These are phyloP conservation scores for Nemania sp. DNA, from an alignment of 2,329 filamentous ascomycete species.

Conservation along the genomic window DNA sequence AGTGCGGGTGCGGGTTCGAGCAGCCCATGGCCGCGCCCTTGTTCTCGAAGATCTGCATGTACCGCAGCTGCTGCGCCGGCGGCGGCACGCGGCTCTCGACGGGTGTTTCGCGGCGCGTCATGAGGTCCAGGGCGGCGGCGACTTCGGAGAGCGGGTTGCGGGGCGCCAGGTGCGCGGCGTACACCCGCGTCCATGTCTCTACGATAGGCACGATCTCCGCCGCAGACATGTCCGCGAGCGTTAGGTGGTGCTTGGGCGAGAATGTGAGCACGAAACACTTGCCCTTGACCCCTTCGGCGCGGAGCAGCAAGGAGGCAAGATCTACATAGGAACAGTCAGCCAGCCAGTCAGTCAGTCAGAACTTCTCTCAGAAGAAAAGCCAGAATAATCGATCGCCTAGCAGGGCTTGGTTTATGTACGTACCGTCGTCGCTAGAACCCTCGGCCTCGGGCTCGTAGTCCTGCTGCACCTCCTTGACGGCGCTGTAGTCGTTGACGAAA, in stretches of 20 bases:
- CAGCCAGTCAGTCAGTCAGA: background rate
- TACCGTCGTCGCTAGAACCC: slow-evolving; percentile 46
- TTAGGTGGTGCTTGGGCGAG: slow-evolving; percentile 85
- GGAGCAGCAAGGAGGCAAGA: slow-evolving; percentile 74
- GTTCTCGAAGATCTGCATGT: slow-evolving; percentile 99
- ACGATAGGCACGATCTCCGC: slow-evolving; percentile 80
- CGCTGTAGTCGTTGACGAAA: slow-evolving; percentile 97
- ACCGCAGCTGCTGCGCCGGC: slow-evolving; percentile 79
- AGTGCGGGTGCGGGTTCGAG: slow-evolving; percentile 97
- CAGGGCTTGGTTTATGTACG: slow-evolving; percentile 4
- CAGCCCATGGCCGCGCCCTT: slow-evolving; percentile 98
- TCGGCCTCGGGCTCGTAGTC: slow-evolving; percentile 63
- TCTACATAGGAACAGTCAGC: slow-evolving; percentile 52
- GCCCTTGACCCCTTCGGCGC: slow-evolving; percentile 84
- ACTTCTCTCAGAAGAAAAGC: no score
- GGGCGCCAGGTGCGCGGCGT: slow-evolving; percentile 76
- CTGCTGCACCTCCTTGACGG: slow-evolving; percentile 90
- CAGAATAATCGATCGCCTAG: no score
- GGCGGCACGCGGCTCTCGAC: slow-evolving; percentile 45
- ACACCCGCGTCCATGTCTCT: slow-evolving; percentile 89
- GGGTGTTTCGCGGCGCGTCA: slow-evolving; percentile 42
- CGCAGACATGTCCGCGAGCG: slow-evolving; percentile 84
- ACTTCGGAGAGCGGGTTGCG: slow-evolving; percentile 63
- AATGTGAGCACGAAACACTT: slow-evolving; percentile 98
- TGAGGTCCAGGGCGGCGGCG: slow-evolving; percentile 45